Conservation (phyloP, 352 stramenopile genomes). For the Phytophthora pini region DNA sequence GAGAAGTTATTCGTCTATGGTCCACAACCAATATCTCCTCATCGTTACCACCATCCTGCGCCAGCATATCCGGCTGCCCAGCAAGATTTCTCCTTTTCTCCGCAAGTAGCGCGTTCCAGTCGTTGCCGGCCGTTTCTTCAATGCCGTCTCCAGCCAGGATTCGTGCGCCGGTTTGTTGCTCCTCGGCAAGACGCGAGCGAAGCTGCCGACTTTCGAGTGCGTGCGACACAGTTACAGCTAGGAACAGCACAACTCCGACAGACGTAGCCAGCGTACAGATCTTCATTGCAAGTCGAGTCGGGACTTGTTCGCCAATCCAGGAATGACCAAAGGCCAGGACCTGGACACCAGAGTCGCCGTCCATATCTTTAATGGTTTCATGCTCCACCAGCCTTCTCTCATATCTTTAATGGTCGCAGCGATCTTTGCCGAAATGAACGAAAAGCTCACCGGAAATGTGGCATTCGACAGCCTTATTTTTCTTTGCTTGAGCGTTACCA, state of each 20-base stretch:
- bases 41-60: neutral
- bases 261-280: constrained; percentile 1
- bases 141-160: constrained; percentile 17
- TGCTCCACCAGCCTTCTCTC: neutral
- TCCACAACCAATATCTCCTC: neutral
- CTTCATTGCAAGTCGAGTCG: constrained; percentile 14
- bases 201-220: neutral
- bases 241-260: constrained; percentile 1
- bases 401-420: constrained; percentile 3
- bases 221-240: neutral
- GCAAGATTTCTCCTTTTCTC: neutral
- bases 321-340: constrained; percentile 1
- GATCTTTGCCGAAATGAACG: too few species aligned
- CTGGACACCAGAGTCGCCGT: neutral
- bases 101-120: constrained; percentile 18
- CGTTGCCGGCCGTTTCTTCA: constrained; percentile 9
- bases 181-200: too few species aligned
- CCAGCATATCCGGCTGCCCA: neutral
- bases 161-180: constrained; percentile 3
- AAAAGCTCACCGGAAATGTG: too few species aligned
- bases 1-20: too few species aligned
- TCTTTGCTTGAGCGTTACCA: too few species aligned
- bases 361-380: constrained; percentile 26
- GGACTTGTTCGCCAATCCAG: neutral
- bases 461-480: too few species aligned